Evolutionary conservation across 2,329 filamentous ascomycete genomes (phyloP).

Genomic region (Chalara sp.): DNA sequence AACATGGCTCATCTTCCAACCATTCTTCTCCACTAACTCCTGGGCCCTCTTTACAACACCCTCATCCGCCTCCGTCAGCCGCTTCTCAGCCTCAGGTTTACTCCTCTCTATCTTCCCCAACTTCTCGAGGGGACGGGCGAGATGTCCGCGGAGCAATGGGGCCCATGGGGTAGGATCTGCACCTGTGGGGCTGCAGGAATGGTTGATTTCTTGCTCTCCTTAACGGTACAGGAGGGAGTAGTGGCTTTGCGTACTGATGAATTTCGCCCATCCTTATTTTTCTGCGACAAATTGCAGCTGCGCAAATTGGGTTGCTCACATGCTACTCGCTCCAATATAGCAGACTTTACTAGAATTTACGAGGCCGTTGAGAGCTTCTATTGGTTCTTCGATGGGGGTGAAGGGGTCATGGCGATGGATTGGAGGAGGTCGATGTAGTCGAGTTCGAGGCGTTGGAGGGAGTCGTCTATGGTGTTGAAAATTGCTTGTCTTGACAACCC

Average conservation of each 20-base stretch:
- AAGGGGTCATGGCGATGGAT: constrained; percentile 48
- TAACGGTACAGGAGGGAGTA: constrained; percentile 49
- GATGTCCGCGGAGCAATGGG: constrained; percentile 27
- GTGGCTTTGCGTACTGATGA: constrained; percentile 48
- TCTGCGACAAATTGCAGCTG: constrained; percentile 42
- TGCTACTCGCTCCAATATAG: constrained; percentile 42
- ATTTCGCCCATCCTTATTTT: constrained; percentile 45
- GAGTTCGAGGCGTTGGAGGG: constrained; percentile 44
- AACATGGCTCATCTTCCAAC: constrained; percentile 50
- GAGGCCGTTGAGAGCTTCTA: constrained; percentile 51
- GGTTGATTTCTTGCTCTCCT: constrained; percentile 39
- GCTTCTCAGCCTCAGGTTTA: constrained; percentile 23
- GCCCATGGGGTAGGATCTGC: constrained; percentile 33
- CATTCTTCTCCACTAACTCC: constrained; percentile 48
- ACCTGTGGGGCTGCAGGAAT: constrained; percentile 38
- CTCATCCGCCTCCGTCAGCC: constrained; percentile 38
- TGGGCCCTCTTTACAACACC: constrained; percentile 47
- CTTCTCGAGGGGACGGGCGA: constrained; percentile 23
- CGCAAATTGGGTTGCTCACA: constrained; percentile 40
- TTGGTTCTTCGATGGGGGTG: constrained; percentile 48
- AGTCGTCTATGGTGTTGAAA: constrained; percentile 56
- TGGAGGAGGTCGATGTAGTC: constrained; percentile 52
- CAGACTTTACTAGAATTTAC: constrained; percentile 48
- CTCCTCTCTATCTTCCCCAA: constrained; percentile 17
- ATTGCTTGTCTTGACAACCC: constrained; percentile 57